Base-by-base conservation (phyloP, 805 yeast genomes). In the Candida sakaeoensis region DNA sequence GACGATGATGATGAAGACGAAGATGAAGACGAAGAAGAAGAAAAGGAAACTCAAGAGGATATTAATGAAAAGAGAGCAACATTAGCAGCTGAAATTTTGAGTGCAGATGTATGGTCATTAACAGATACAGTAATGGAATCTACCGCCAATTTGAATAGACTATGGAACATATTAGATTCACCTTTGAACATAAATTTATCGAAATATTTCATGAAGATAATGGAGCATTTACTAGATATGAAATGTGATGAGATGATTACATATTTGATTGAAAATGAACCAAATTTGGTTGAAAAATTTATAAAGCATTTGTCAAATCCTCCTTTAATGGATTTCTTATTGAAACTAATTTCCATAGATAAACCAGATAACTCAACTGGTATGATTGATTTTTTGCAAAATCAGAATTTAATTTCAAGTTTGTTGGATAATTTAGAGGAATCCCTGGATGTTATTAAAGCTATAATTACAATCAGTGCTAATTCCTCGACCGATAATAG, bases 21-120 rank as follows among this genome's bases (percentile, higher is more conserved):
- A 16, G 44, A 44, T 6, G 37, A 35, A 10, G 45, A 44, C 10
- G 57, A 60, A 15, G 72, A 65, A 28, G 56, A 54, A n/a, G 53
- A 61, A 19, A 54, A 51, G 10, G 67, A 58, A 27, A 47, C 54
- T 9, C 60, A 58, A 34, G 68, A 64, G 29, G 73, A 66, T 42
- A 53, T 52, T 12, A 52, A 60, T 12, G 55, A 58, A 5, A 55
- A 72, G 9, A 58, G 57, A 42, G 71, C 72, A 22, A 57, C 72
- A 6, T 51, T 68, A 28, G 89, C 96, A 5, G 87, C 96, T 2
- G 98, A 93, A 57, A 82, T 93, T 31, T 68, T 93, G 35, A 79
- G 91, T 29, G 87, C 93, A 3, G 98, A 91, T 55, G 90, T 89
- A 7, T 91, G 97, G 96, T 84, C 95, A 2, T 70, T 93, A 27